Evolutionary conservation across 176 grass and related monocot genomes (phyloP), one percentile per base, ranked within the genome.

Genomic region (Pharus latifolius): DNA sequence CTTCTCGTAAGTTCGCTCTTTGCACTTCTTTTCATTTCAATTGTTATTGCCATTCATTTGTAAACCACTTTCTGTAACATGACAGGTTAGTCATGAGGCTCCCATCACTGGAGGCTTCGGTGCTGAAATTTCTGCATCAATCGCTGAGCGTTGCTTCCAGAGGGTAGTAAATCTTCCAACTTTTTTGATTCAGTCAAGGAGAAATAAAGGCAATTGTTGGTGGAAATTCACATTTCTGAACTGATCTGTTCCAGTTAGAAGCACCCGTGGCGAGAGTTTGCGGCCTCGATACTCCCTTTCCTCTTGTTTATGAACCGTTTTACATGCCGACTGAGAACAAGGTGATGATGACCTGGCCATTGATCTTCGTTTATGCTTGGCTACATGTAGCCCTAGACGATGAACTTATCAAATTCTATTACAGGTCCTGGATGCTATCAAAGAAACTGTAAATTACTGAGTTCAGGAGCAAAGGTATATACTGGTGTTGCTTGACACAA

Each of bases 241-340:
- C 22, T 42, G 35, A 16, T 56, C 17, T 72, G 43, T 58, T 58
- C 9, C 70, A 93, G 94, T 82, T 98, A 63, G 94, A 98, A 85
- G 94, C 90, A 24, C 94, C 87, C 9, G 78, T 98, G 0, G 75
- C 87, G 1, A 80, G 89, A 78, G 65, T 98, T 18, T 98, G 94
- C 25, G 94, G 94, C 14, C 84, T 98, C 0, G 94, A 98, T 72
- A 98, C 89, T 23, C 87, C 94, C 24, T 98, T 98, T 22, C 94
- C 94, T 33, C 90, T 98, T 64, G 89, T 98, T 58, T 88, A 88
- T 51, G 94, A 98, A 58, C 81, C 84, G 28, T 93, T 98, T 73
- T 98, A 98, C 77, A 78, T 93, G 87, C 94, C 89, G 14, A 91
- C 87, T 4, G 90, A 88, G 84, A 98, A 91, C 75, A 98, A 93